Conservation (phyloP, 345 rosid species). For the Eucalyptus victrix region DNA sequence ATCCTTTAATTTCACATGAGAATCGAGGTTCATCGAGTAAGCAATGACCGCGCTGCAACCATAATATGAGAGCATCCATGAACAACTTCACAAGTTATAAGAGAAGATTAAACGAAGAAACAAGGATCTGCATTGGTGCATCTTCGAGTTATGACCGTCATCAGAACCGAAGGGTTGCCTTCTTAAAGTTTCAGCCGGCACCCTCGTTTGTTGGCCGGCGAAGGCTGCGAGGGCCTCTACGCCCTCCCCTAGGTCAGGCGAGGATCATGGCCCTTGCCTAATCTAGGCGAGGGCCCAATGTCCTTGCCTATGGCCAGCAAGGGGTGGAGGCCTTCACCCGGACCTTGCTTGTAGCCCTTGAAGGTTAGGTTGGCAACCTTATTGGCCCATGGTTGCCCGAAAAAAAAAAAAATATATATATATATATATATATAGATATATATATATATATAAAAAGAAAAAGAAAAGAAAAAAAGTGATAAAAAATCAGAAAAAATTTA, state of each 20-base stretch:
- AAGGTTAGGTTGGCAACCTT: no score
- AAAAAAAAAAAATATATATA: no score
- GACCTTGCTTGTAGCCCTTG: accelerated
- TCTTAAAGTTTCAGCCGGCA: background rate
- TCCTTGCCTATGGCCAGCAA: accelerated
- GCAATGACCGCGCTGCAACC: accelerated
- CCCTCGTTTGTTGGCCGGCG: background rate
- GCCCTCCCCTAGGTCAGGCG: accelerated
- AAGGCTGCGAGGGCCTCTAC: background rate
- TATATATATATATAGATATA: no score
- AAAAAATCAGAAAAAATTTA: accelerated
- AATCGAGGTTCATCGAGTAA: no score
- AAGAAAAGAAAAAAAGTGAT: accelerated
- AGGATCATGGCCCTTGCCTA: no score
- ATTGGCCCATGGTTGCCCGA: accelerated
- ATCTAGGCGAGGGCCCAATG: no score
- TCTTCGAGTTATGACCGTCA: background rate
- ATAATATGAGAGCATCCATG: no score
- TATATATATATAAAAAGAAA: no score
- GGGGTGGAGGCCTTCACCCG: accelerated
- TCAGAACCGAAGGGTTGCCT: background rate
- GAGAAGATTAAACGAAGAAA: no score
- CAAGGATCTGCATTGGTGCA: no score
- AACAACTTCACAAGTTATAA: no score
- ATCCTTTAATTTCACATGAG: accelerated